phyloP scores from a whole-genome alignment of 2,329 filamentous ascomycete genomes.

The Xenoacremonium recifei region DNA sequence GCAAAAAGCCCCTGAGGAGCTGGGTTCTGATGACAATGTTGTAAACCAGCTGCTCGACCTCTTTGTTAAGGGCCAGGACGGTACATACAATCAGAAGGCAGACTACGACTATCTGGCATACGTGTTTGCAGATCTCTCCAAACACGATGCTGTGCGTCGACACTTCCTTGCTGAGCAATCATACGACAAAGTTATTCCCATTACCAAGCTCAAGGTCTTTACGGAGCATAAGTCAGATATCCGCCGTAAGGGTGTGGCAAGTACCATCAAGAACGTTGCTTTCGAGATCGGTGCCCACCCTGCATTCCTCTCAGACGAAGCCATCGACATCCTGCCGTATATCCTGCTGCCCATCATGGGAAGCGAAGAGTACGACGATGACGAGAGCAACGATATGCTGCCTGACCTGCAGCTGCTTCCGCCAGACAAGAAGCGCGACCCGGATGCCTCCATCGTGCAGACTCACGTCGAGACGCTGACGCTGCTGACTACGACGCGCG shows the following conservation, averaged over 20 bases:
- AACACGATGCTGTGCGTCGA: constrained; percentile 69
- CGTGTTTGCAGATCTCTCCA: constrained; percentile 88
- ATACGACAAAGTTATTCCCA: constrained; percentile 81
- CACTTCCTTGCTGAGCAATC: constrained; percentile 73
- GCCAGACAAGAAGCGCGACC: constrained; percentile 83
- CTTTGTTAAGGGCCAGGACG: constrained; percentile 88
- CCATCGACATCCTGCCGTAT: constrained; percentile 83
- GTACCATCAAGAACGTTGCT: constrained; percentile 89
- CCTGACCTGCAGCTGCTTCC: constrained; percentile 87
- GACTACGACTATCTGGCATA: constrained; percentile 94
- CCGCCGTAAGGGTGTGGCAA: constrained; percentile 89
- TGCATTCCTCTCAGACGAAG: constrained; percentile 66
- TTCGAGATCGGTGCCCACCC: constrained; percentile 78
- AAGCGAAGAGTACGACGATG: constrained; percentile 81
- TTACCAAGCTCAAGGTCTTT: constrained; percentile 91
- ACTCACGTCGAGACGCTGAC: constrained; percentile 89
- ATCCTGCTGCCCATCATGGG: constrained; percentile 85
- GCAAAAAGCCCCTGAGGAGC: constrained; percentile 64
- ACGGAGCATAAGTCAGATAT: constrained; percentile 85
- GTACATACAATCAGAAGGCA: constrained; percentile 78
- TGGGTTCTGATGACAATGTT: constrained; percentile 69
- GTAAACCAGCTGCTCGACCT: constrained; percentile 93
- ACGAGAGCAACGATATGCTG: constrained; percentile 83
- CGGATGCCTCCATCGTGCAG: constrained; percentile 72
- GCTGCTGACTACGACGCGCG: constrained; percentile 74